Conservation (phyloP, 441 rosid species). For the Pelargonium myrrhifolium region DNA sequence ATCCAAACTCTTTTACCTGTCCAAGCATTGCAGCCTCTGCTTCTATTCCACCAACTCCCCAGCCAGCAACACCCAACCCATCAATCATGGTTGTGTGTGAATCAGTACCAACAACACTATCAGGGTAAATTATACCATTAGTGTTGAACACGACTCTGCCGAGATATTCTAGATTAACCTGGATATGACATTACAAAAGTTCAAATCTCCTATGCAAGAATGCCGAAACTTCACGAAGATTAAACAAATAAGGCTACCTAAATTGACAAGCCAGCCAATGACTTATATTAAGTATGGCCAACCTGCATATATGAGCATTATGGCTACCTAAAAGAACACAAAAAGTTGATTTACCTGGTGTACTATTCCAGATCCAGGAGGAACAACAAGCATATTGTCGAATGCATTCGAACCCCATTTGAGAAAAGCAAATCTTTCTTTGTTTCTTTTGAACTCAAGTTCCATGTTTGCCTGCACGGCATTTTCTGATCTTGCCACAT, state of each 20-base stretch:
- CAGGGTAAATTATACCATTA: constrained; percentile 52
- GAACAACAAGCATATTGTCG: constrained; percentile 66
- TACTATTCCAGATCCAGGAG: constrained; percentile 72
- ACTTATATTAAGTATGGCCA: constrained; percentile 2
- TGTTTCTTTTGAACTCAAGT: constrained; percentile 56
- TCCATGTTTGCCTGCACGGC: constrained; percentile 75
- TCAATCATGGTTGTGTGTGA: constrained; percentile 76
- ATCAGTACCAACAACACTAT: constrained; percentile 72
- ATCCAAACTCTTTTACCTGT: constrained; percentile 36
- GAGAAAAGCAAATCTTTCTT: constrained; percentile 65
- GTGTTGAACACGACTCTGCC: constrained; percentile 64
- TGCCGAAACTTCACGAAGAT: background rate
- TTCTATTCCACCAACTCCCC: constrained; percentile 80
- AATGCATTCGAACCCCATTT: constrained; percentile 72
- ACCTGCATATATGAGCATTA: background rate
- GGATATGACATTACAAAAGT: constrained; percentile 18
- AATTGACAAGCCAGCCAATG: background rate
- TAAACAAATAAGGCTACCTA: background rate
- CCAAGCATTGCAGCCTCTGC: constrained; percentile 82
- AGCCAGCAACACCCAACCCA: constrained; percentile 68
- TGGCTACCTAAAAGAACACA: background rate
- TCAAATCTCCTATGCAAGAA: background rate
- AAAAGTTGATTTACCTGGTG: constrained; percentile 43
- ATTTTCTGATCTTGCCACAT: constrained; percentile 63
- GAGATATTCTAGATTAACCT: constrained; percentile 63